phyloP scores from a whole-genome alignment of 441 rosid species.

The Syzygium syzygioides region DNA sequence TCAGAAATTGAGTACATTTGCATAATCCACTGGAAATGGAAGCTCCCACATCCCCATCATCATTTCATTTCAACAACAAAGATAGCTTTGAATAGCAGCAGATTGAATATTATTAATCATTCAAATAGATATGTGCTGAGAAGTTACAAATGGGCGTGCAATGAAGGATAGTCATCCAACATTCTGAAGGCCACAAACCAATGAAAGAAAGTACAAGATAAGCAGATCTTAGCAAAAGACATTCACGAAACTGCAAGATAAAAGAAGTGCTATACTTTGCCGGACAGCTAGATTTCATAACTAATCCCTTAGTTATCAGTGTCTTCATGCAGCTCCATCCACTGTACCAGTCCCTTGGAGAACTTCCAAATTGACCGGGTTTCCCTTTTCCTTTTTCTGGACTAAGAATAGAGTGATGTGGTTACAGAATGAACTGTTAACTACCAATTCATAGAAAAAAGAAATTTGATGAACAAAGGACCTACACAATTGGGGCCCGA shows the following conservation, averaged over 20 bases:
- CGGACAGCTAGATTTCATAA: conserved; percentile 90
- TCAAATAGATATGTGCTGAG: not conserved
- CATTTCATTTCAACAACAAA: not conserved
- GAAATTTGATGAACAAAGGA: not conserved
- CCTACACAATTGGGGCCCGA: conserved; percentile 60
- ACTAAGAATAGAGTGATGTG: conserved; percentile 29
- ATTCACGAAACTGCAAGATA: not conserved
- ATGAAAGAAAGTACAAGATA: not conserved
- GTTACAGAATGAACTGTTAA: not conserved
- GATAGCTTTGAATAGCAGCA: not conserved
- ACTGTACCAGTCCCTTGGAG: conserved; percentile 77
- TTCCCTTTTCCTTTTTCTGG: conserved; percentile 81
- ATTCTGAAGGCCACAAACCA: not conserved
- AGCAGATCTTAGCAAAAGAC: not conserved
- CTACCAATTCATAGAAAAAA: not conserved
- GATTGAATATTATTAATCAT: not conserved
- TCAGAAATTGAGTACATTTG: not conserved
- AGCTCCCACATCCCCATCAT: not conserved
- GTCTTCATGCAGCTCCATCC: conserved; percentile 97
- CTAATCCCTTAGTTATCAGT: conserved; percentile 74
- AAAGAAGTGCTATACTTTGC: conserved; percentile 52
- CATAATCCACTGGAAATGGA: not conserved
- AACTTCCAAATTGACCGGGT: conserved; percentile 59
- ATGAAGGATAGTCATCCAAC: not conserved
- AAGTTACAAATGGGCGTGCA: not conserved